These are phyloP conservation scores for Sporothrix pallida DNA, from an alignment of 2,329 filamentous ascomycete species.

Conservation along the genomic window DNA sequence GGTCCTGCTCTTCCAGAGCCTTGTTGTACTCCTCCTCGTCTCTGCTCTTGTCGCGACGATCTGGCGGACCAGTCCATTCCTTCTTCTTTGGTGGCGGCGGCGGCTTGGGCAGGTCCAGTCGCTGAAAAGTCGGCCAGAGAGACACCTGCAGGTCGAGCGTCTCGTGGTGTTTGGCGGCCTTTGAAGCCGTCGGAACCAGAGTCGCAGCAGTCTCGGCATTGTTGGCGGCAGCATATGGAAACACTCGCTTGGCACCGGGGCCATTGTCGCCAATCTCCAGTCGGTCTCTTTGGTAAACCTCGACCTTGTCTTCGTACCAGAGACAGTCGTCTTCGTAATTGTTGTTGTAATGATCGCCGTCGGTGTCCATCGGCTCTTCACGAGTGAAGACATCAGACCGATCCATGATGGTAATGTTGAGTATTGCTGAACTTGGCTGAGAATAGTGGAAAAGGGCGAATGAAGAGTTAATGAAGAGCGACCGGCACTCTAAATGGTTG, in stretches of 20 bases:
- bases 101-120: background rate
- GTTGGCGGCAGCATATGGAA: too few relatives aligned
- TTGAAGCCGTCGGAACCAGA: background rate
- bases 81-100: background rate
- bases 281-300: conserved; percentile 14
- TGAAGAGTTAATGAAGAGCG: background rate
- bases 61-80: background rate
- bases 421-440: background rate
- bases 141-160: conserved; percentile 24
- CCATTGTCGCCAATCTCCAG: conserved; percentile 10
- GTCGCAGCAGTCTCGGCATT: too few relatives aligned
- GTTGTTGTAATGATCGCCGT: too few relatives aligned
- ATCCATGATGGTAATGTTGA: background rate
- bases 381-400: background rate
- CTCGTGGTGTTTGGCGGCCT: background rate
- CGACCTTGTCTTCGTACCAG: background rate
- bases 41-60: background rate
- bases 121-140: conserved; percentile 27
- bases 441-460: background rate
- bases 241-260: background rate
- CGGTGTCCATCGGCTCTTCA: background rate
- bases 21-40: background rate
- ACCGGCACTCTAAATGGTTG: background rate
- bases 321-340: background rate
- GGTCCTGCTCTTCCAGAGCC: background rate